phyloP scores from a whole-genome alignment of 306 rosid genomes.

The Pterocarpus macrocarpus region DNA sequence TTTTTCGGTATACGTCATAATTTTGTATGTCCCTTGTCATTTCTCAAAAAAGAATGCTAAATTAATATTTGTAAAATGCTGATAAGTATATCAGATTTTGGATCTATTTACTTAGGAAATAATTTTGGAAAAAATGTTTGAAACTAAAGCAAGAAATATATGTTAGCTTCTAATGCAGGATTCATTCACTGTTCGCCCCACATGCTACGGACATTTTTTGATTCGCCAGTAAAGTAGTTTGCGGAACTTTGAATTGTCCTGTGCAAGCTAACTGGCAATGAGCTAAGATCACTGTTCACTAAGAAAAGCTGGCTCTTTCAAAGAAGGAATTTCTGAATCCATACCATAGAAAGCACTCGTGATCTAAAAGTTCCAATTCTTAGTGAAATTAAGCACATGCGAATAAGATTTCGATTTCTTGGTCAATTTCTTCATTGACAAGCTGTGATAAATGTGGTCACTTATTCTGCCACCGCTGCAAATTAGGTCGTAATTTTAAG shows the following conservation, averaged over 20 bases:
- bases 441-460: conserved; percentile 29
- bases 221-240: conserved; percentile 33
- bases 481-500: conserved; percentile 24
- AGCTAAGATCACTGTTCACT: conserved; percentile 13
- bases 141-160: conserved; percentile 1
- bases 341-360: conserved; percentile 18
- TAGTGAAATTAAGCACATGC: conserved; percentile 36
- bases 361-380: conserved; percentile 40
- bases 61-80: background rate
- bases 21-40: no score
- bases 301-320: conserved; percentile 7
- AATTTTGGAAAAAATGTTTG: background rate
- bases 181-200: conserved; percentile 22
- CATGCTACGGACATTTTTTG: conserved; percentile 37
- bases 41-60: no score
- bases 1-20: no score
- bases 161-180: background rate
- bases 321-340: conserved; percentile 42
- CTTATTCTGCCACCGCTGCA: conserved; percentile 33
- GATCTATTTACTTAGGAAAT: background rate
- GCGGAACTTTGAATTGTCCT: conserved; percentile 14
- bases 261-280: conserved; percentile 31
- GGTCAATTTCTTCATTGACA: conserved; percentile 49
- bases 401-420: conserved; percentile 29
- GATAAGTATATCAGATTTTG: background rate